Base-by-base conservation (phyloP, 371 early-diverging fungal species). In the Parasitella parasitica region DNA sequence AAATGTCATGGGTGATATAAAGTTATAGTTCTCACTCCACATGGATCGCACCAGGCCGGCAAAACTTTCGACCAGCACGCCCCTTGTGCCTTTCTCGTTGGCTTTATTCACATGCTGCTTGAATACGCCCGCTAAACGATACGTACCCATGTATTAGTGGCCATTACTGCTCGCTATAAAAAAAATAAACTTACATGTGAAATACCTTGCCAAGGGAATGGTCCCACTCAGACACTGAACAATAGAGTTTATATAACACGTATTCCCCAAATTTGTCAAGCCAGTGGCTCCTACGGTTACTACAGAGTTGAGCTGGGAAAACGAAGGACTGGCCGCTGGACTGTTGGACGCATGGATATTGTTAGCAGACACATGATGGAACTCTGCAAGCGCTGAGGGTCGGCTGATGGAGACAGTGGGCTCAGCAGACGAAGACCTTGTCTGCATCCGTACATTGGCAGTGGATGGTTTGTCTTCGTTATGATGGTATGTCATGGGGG, bases 171-270 rank as follows among this genome's bases (percentile, higher is more conserved):
- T 32, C 35, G 16, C 22, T 34, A 9, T 32, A 22, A 15, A 27
- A 15, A 28, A 24, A 16, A 26, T 2, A 46, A 9, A 59, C 68
- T 61, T 75, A 83, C 83, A 67, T 62, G 84, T 63, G 60, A 93
- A 94, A 71, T 88, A 96, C 24, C 90, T 75, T 12, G 94, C 80
- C 30, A 97, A 74, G 4, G 93, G 94, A n/a, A 85, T 67, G 1
- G 96, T 95, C 2, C 89, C 91, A 41, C 88, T 89, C 48, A 99
- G 63, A 61, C 97, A 97, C 70, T 99, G 99, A 38, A 99, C 75
- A 18, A 91, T 85, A 4, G 94, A 91, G 73, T 97, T 99, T 95
- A 98, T 94, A 71, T 89, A 99, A 71, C 99, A 99, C 0, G 98
- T 97, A 71, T 99, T 99, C 22, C 99, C 99, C 26, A 97, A 65